Base-by-base conservation (phyloP, 805 yeast species). In the Wickerhamiella dianesei region DNA sequence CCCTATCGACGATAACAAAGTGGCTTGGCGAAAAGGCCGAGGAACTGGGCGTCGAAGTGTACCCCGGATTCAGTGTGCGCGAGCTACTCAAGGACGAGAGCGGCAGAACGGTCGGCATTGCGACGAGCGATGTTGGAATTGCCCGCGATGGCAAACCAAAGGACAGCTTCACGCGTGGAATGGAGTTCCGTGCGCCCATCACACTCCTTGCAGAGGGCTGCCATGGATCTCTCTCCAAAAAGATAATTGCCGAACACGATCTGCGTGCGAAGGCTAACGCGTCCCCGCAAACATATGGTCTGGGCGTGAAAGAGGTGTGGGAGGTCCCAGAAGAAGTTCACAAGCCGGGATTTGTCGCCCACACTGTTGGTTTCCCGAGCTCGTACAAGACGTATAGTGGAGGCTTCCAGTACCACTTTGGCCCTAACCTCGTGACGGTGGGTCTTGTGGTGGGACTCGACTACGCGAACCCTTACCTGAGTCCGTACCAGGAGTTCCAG, bases 121-220 rank as follows among this genome's bases (percentile, higher is more conserved):
- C 96, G 4, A 92, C 98, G 1, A 82, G 82, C 56, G 98, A 92
- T 63, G 76, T 81, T 78, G 98, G 98, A 14, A 67, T 92, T 16
- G 73, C 79, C 44, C 80, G 77, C 55, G 65, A 72, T 48, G 96
- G 95, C 17, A 61, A 68, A 32, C 94, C 95, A 25, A 83, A 80
- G 57, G 82, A 75, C 53, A 70, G 76, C n/a, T 92, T 85, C 64
- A 96, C 92, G 64, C 74, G 95, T 53, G 98, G 98, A 21, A 84
- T 92, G 96, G 97, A 86, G 64, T 92, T 92, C 64, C 92, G 81
- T 56, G 85, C 98, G 3, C 76, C 92, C 56, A 71, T 80, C 50
- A 88, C 96, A 0, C 82, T 92, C 16, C 72, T 92, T 29, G 95
- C 95, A 3, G 98, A 92, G 66, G 98, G 98, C n/a, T 92, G 98